A percentile compares a stretch with the other conserved stretches of the same genome.
Conservation (phyloP, 2,329 filamentous ascomycete genomes). For the Bisporella sp. region DNA sequence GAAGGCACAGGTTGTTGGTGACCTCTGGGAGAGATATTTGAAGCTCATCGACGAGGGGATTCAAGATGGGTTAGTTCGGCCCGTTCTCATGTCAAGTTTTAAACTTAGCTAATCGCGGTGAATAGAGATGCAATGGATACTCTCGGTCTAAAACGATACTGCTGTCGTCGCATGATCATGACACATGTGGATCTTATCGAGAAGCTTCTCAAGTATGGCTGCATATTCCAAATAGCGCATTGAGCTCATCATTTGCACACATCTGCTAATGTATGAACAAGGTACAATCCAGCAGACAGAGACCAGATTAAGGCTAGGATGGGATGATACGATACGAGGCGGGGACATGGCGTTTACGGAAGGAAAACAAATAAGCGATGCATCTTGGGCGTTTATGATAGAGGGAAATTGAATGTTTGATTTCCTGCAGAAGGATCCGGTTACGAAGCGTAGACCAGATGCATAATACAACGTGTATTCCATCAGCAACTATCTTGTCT, state of each 20-base stretch:
- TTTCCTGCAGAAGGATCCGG: not conserved
- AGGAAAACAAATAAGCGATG: conserved; percentile 9
- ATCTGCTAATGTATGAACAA: conserved; percentile 21
- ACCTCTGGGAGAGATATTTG: conserved; percentile 95
- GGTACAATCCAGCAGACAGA: conserved; percentile 42
- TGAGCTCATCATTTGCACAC: not conserved
- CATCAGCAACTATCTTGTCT: too few relatives aligned
- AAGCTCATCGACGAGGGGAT: conserved; percentile 75
- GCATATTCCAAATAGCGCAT: conserved; percentile 1
- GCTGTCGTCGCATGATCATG: conserved; percentile 99
- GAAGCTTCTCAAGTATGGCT: conserved; percentile 80
- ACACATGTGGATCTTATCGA: conserved; percentile 98
- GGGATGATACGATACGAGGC: conserved; percentile 10
- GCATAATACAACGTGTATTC: too few relatives aligned
- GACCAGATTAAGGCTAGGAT: conserved; percentile 34
- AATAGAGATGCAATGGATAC: conserved; percentile 90
- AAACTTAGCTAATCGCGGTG: conserved; percentile 5
- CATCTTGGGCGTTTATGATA: conserved; percentile 15
- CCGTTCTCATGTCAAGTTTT: not conserved
- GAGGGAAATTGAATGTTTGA: conserved; percentile 4
- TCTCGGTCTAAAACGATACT: conserved; percentile 90
- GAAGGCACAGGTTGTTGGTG: conserved; percentile 71
- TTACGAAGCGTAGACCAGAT: not conserved
- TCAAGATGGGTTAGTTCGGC: conserved; percentile 59
- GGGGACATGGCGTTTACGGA: conserved; percentile 12